Evolutionary conservation across 2,329 filamentous ascomycete genomes (phyloP).

Genomic region (Balansia obtecta): DNA sequence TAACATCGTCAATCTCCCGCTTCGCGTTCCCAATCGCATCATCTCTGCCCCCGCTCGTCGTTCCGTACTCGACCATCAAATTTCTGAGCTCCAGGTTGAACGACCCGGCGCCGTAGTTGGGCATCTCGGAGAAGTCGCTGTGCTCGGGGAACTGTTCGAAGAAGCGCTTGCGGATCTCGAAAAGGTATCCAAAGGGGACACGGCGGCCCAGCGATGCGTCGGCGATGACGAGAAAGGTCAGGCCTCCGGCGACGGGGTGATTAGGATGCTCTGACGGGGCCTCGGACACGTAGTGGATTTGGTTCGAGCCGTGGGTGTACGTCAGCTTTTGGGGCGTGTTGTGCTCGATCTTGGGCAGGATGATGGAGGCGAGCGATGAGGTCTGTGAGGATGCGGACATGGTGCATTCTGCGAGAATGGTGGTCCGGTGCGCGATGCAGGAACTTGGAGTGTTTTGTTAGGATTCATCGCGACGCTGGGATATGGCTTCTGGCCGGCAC

Average conservation of each 20-base stretch:
- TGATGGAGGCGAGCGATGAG: slow-evolving; percentile 78
- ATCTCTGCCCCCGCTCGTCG: slow-evolving; percentile 58
- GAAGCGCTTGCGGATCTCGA: slow-evolving; percentile 85
- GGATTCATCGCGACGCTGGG: background rate
- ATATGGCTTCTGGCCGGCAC: background rate
- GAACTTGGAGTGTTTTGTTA: slow-evolving; percentile 33
- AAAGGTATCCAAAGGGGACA: slow-evolving; percentile 83
- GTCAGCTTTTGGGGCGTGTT: slow-evolving; percentile 73
- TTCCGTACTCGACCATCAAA: slow-evolving; percentile 76
- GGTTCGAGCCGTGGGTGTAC: slow-evolving; percentile 81
- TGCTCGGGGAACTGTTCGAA: slow-evolving; percentile 52
- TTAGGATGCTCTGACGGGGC: slow-evolving; percentile 53
- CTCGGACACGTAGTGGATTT: slow-evolving; percentile 92
- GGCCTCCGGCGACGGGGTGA: slow-evolving; percentile 56
- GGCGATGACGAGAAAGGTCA: slow-evolving; percentile 87
- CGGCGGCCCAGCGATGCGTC: slow-evolving; percentile 71
- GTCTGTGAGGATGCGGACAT: slow-evolving; percentile 72
- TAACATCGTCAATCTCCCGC: slow-evolving; percentile 82
- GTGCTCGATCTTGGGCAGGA: slow-evolving; percentile 92
- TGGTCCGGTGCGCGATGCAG: slow-evolving; percentile 87
- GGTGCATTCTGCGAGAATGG: slow-evolving; percentile 88
- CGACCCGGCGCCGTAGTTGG: slow-evolving; percentile 77
- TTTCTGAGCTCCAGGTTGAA: slow-evolving; percentile 72
- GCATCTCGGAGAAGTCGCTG: slow-evolving; percentile 65
- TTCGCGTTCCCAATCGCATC: slow-evolving; percentile 78